Percentiles rank a stretch among this genome's conserved stretches.
These are phyloP conservation scores for Eucommia ulmoides DNA, from an alignment of 257 asterid genomes.

Conservation along the genomic window DNA sequence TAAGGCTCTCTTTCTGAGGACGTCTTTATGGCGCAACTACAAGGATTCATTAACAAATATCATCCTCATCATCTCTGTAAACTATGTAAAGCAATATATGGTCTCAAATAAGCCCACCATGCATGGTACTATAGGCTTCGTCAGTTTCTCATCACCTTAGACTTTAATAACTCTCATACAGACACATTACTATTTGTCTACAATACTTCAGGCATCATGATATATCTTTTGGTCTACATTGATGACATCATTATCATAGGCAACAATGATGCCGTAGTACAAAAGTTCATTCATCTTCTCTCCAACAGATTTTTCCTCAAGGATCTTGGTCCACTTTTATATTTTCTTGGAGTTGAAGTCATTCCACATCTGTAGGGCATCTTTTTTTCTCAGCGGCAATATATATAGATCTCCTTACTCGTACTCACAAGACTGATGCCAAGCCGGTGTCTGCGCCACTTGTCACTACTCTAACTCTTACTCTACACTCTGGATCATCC, in stretches of 20 bases:
- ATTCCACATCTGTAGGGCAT: background rate
- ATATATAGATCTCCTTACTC: background rate
- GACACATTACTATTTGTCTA: background rate
- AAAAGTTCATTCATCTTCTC: background rate
- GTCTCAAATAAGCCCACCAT: background rate
- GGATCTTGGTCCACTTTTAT: background rate
- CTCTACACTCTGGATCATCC: background rate
- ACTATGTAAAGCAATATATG: no score
- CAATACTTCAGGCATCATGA: background rate
- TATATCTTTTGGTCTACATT: background rate
- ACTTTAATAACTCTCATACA: background rate
- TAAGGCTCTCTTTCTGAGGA: no score
- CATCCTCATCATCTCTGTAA: no score
- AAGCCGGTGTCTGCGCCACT: background rate
- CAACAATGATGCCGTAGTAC: background rate
- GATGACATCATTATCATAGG: background rate
- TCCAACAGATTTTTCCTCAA: background rate
- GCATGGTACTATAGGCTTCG: background rate
- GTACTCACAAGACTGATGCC: background rate
- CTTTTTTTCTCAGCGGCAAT: background rate
- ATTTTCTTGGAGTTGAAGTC: background rate
- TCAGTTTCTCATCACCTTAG: background rate
- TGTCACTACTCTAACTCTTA: background rate
- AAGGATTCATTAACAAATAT: no score
- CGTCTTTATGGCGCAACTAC: no score